Evolutionary conservation across 2,329 filamentous ascomycete genomes (phyloP), one percentile per base, ranked within the genome.

Genomic region (Ampelomyces quisqualis): DNA sequence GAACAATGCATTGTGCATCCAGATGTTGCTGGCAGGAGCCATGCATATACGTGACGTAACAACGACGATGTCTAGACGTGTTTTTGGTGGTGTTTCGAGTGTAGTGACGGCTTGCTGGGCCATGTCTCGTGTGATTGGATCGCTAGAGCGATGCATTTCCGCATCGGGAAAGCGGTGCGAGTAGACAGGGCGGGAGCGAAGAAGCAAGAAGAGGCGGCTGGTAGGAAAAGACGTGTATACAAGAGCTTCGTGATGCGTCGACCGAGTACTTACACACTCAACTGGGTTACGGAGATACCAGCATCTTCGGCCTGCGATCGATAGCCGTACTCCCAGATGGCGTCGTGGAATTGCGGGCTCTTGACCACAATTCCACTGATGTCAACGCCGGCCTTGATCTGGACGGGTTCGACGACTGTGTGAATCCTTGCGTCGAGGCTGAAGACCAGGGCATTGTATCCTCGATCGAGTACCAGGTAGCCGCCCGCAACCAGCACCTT

Each of bases 401-500:
- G 72, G 46, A 79, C 67, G 38, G 77, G 75, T 57, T 80, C 73
- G 29, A 83, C 75, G 47, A 77, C 65, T 29, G 80, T 77, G 61
- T 84, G 80, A 22, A 85, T 83, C 41, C 81, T 73, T 31, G 81
- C 81, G 63, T 83, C 75, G 35, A 85, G 75, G 21, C 79, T 81
- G 56, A 84, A 82, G 3, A 84, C 81, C 13, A 82, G 74, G 23
- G 85, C 91, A 3, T 86, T 93, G 70, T 96, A 90, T 47, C 79
- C 76, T 47, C 88, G 82, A 73, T 97, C 91, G 31, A 98, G 83
- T 15, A 96, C 91, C 31, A 97, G 82, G 70, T 97, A 98, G 47
- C 93, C 93, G 50, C 93, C 93, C 3, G 91, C 89, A 38, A 97
- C 80, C 51, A 98, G 80, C 46, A 98, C 93, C 75, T 98, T 98